Base-by-base conservation (phyloP, 2,329 filamentous ascomycete genomes). In the Claviceps humidiphila region DNA sequence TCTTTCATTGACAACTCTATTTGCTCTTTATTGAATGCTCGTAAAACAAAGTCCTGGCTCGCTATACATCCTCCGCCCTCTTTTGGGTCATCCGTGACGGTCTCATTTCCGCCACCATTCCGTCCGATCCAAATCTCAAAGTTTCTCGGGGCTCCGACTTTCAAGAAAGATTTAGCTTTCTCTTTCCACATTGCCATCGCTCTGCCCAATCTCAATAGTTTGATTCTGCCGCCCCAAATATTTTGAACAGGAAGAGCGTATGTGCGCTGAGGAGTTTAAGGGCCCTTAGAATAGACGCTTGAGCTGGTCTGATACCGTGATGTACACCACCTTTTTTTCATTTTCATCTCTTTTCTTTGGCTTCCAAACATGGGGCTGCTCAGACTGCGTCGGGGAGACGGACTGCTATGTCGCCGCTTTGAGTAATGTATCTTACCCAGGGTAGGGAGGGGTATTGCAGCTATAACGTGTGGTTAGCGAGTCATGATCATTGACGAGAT, bases 361-460 rank as follows among this genome's bases (percentile, higher is more conserved):
- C 16, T n/a, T 17, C 2, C 16, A 46, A 24, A 30, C 43, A 7
- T 17, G 20, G 2, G 16, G 7, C 44, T 34, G 24, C 24, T 46
- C 26, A 89, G 70, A 86, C 84, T 57, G 85, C 86, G 67, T 97
- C 91, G n/a, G 91, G 91, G 69, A 97, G 77, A 61, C 91, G 80
- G 55, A 97, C 90, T 26, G 91, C 89, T 66, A 97, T 97, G 66
- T 97, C 91, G 58, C 91, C 91, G 14, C 89, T 95, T 70, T 97
- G 93, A 58, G 91, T 98, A 64, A 98, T 98, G 71, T 98, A 98
- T 63, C 93, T 82, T 26, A 98, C 93, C 93, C 93, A 98, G 0
- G 93, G 93, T 51, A 97, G 74, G 22, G 90, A 96, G 4, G 90
- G 90, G 67, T 98, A 98, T 93, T 98, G 93, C 58, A 97, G 73